These are phyloP conservation scores for Tuber melanosporum DNA, from an alignment of 495 filamentous ascomycete genomes.

Conservation along the genomic window DNA sequence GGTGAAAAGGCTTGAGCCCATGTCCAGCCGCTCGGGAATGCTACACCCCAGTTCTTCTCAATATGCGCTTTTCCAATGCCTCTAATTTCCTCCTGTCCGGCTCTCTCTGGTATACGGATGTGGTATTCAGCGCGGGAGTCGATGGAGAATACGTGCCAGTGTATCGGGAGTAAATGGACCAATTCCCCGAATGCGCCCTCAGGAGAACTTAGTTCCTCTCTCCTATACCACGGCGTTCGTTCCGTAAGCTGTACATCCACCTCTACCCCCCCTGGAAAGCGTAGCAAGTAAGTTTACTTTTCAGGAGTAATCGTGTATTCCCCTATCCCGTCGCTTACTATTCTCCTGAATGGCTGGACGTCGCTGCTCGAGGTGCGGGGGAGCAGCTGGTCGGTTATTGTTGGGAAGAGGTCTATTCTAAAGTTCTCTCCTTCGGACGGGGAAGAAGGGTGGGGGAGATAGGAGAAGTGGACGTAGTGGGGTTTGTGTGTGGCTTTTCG, in stretches of 20 bases:
- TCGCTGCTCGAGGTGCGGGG: background rate
- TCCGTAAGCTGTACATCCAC: slow-evolving; percentile 41
- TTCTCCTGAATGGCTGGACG: slow-evolving; percentile 22
- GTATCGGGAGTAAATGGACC: slow-evolving; percentile 45
- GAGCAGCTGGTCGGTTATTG: slow-evolving; percentile 21
- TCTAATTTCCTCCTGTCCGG: slow-evolving; percentile 6
- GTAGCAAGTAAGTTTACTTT: slow-evolving; percentile 28
- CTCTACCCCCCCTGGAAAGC: slow-evolving; percentile 32
- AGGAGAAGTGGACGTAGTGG: slow-evolving; percentile 48
- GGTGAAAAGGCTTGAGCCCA: slow-evolving; percentile 43
- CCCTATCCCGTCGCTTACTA: slow-evolving; percentile 16
- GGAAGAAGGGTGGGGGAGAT: slow-evolving; percentile 40
- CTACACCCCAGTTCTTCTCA: slow-evolving; percentile 49
- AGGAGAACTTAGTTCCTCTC: slow-evolving; percentile 31
- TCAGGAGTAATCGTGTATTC: slow-evolving; percentile 10
- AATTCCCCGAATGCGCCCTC: slow-evolving; percentile 42
- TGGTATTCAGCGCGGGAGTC: slow-evolving; percentile 42
- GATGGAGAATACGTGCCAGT: slow-evolving; percentile 50
- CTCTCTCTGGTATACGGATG: slow-evolving; percentile 7
- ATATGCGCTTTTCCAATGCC: slow-evolving; percentile 45
- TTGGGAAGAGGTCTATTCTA: slow-evolving; percentile 28
- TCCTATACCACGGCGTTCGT: slow-evolving; percentile 41
- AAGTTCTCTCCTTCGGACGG: slow-evolving; percentile 6
- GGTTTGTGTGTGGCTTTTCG: slow-evolving; percentile 41
- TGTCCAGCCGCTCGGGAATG: slow-evolving; percentile 47